phyloP scores from a whole-genome alignment of 2,329 filamentous ascomycete genomes.

The Talaromyces sp. region DNA sequence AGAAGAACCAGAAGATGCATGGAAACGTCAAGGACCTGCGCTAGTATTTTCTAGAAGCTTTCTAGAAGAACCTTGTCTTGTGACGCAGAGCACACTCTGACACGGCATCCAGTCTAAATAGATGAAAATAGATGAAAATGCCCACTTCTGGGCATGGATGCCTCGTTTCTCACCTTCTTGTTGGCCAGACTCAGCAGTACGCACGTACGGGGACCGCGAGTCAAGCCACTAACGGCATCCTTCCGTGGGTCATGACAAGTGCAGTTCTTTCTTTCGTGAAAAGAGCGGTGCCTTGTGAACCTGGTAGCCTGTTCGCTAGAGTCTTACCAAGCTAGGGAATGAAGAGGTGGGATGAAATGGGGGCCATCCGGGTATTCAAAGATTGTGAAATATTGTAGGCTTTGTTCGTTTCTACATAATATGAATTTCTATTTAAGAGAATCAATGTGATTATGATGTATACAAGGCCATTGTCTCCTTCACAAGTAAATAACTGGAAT shows the following conservation, averaged over 20 bases:
- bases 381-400: background rate
- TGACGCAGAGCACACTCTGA: background rate
- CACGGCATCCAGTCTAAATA: background rate
- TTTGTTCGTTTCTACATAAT: background rate
- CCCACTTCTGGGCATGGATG: background rate
- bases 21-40: conserved; percentile 1
- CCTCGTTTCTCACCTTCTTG: background rate
- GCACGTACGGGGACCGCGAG: background rate
- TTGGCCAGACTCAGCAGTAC: background rate
- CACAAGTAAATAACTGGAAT: background rate
- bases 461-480: background rate
- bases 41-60: conserved; percentile 14
- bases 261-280: background rate
- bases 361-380: background rate
- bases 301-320: background rate
- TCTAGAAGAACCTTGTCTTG: conserved; percentile 13
- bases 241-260: conserved; percentile 1
- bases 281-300: background rate
- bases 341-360: background rate
- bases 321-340: background rate
- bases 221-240: conserved; percentile 1
- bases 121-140: background rate
- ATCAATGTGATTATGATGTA: background rate
- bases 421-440: background rate
- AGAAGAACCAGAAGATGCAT: background rate